A percentile compares a stretch with the other conserved stretches of the same genome.
phyloP scores from a whole-genome alignment of 345 rosid genomes.

The Eucalyptus tenuipes region DNA sequence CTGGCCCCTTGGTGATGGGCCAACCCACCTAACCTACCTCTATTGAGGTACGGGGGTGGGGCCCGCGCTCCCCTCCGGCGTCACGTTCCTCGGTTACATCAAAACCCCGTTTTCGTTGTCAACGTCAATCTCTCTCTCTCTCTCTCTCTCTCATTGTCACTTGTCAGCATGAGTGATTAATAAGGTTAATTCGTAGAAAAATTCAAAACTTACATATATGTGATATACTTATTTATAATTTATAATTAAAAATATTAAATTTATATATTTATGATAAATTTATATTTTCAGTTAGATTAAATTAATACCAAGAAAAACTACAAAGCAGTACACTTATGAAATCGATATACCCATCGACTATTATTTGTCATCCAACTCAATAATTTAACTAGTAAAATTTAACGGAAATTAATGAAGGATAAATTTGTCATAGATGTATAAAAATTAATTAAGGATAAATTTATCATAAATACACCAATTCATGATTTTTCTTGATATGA shows the following conservation, averaged over 20 bases:
- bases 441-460: too few species aligned
- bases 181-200: too few species aligned
- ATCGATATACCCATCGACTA: fast-evolving
- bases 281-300: too few species aligned
- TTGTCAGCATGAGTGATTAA: not conserved
- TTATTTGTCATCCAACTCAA: fast-evolving
- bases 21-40: not conserved
- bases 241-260: too few species aligned
- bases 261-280: too few species aligned
- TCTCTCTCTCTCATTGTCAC: not conserved
- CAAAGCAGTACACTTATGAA: fast-evolving
- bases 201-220: not conserved
- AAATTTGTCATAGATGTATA: fast-evolving
- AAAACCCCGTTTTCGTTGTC: not conserved
- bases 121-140: not conserved
- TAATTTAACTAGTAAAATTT: fast-evolving
- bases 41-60: not conserved
- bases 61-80: not conserved
- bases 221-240: too few species aligned
- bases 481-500: fast-evolving
- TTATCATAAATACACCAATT: fast-evolving
- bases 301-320: too few species aligned
- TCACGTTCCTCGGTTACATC: not conserved
- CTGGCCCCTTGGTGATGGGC: not conserved
- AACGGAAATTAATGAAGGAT: fast-evolving